Percentiles rank a stretch among this genome's conserved stretches.
phyloP scores from a whole-genome alignment of 495 filamentous ascomycete species.

The Viridothelium virens region DNA sequence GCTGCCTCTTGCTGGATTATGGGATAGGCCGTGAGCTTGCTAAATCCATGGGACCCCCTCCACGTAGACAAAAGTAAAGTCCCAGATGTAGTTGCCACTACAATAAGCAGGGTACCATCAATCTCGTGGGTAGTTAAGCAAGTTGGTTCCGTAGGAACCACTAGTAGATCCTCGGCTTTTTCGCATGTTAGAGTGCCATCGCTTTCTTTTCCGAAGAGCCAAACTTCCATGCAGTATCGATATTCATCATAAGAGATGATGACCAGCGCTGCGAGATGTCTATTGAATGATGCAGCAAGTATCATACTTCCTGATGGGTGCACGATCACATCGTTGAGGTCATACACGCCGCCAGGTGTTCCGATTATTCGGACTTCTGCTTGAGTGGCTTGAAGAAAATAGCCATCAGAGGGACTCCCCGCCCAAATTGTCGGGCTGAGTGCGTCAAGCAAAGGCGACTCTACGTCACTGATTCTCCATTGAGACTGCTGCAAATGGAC shows the following conservation, averaged over 20 bases:
- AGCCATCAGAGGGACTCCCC: conserved; percentile 6
- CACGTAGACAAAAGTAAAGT: neutral
- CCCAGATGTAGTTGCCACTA: neutral
- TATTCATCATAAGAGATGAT: neutral
- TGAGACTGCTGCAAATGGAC: conserved; percentile 13
- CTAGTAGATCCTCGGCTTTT: neutral
- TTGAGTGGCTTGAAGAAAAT: conserved; percentile 28
- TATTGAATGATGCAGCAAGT: conserved; percentile 22
- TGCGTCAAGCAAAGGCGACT: conserved; percentile 17
- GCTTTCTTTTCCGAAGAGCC: neutral
- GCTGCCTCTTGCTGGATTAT: neutral
- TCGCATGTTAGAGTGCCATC: neutral
- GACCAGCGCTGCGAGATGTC: conserved; percentile 11
- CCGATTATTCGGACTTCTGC: conserved; percentile 14
- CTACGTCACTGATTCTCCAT: conserved; percentile 11
- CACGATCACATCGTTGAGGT: neutral
- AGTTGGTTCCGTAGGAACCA: neutral
- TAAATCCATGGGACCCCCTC: conserved; percentile 2
- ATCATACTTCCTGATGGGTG: conserved; percentile 10
- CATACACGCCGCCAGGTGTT: neutral
- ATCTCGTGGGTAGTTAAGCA: neutral
- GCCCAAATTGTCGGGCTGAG: conserved; percentile 26
- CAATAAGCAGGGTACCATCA: neutral
- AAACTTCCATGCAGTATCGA: conserved; percentile 1
- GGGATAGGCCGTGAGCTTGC: neutral